A percentile compares a stretch with the other conserved stretches of the same genome.
These are phyloP conservation scores for Neurospora africana DNA, from an alignment of 495 filamentous ascomycete genomes.

Conservation along the genomic window DNA sequence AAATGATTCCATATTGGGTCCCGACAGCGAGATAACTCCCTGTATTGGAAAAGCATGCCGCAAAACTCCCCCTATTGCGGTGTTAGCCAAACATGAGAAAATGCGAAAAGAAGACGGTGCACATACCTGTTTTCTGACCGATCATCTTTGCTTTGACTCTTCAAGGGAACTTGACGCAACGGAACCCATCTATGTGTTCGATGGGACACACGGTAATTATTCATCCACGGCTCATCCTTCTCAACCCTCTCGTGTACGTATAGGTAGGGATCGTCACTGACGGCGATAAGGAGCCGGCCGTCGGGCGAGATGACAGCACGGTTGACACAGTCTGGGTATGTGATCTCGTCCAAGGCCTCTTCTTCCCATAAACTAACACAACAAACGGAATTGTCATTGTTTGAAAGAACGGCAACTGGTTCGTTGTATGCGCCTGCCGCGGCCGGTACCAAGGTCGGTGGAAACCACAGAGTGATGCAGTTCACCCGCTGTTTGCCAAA, in stretches of 20 bases:
- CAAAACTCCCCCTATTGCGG: conserved; percentile 40
- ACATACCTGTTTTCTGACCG: conserved; percentile 27
- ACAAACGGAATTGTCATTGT: conserved; percentile 82
- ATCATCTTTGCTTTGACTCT: conserved; percentile 38
- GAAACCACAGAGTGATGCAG: conserved; percentile 47
- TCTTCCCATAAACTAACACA: conserved; percentile 53
- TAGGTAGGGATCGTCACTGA: conserved; percentile 73
- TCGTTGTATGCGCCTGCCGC: conserved; percentile 27
- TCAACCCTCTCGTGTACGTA: conserved; percentile 57
- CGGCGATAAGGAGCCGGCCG: conserved; percentile 65
- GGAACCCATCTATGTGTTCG: conserved; percentile 29
- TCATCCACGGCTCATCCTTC: conserved; percentile 3
- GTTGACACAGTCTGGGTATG: conserved; percentile 75
- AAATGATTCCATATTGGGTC: conserved; percentile 48
- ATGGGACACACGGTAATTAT: conserved; percentile 2
- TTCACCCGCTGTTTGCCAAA: conserved; percentile 43
- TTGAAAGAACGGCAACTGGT: conserved; percentile 44
- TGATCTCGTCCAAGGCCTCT: conserved; percentile 50
- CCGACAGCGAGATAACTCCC: conserved; percentile 43
- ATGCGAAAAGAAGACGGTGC: neutral
- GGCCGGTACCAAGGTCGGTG: conserved; percentile 13
- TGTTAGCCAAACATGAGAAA: conserved; percentile 4
- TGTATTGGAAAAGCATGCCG: conserved; percentile 42
- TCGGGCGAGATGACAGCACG: conserved; percentile 88
- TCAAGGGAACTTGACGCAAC: conserved; percentile 34